Conservation (phyloP, 2,329 filamentous ascomycete genomes). For the Aureobasidium sp. region DNA sequence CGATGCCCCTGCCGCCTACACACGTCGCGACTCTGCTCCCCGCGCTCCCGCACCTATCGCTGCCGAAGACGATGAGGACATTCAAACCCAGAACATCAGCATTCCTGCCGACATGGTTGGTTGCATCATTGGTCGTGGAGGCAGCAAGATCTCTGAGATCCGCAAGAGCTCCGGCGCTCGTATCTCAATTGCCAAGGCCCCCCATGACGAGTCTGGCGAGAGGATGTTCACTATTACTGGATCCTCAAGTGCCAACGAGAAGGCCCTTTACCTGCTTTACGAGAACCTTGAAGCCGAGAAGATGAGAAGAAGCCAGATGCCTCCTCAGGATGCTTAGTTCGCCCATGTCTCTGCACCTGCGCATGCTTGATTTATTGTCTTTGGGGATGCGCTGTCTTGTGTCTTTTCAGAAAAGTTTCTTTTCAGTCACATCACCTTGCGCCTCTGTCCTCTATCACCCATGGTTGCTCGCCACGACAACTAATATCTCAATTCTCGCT, state of each 20-base stretch:
- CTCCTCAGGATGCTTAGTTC: constrained; percentile 21
- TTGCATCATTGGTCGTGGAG: constrained; percentile 93
- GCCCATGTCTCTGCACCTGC: background rate
- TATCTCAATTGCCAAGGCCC: constrained; percentile 95
- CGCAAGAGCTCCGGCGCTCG: constrained; percentile 92
- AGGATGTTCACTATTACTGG: constrained; percentile 99
- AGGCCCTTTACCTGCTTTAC: constrained; percentile 89
- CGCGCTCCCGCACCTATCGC: constrained; percentile 73
- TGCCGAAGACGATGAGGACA: constrained; percentile 93
- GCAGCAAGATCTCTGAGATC: constrained; percentile 98
- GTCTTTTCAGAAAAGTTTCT: background rate
- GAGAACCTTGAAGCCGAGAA: constrained; percentile 99
- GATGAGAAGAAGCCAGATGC: constrained; percentile 85
- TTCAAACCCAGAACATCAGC: constrained; percentile 98
- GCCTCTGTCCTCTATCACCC: background rate
- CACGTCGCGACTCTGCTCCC: constrained; percentile 65
- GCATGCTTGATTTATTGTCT: background rate
- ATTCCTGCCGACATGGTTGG: constrained; percentile 99
- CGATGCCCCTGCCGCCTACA: constrained; percentile 62
- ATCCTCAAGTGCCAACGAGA: constrained; percentile 86
- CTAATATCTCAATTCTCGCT: background rate
- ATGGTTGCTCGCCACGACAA: constrained; percentile 4
- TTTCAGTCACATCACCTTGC: background rate
- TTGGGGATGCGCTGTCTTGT: background rate
- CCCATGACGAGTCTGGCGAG: constrained; percentile 95